Evolutionary conservation across 208 protist species (phyloP).

Genomic region (Naegleria fowleri): DNA sequence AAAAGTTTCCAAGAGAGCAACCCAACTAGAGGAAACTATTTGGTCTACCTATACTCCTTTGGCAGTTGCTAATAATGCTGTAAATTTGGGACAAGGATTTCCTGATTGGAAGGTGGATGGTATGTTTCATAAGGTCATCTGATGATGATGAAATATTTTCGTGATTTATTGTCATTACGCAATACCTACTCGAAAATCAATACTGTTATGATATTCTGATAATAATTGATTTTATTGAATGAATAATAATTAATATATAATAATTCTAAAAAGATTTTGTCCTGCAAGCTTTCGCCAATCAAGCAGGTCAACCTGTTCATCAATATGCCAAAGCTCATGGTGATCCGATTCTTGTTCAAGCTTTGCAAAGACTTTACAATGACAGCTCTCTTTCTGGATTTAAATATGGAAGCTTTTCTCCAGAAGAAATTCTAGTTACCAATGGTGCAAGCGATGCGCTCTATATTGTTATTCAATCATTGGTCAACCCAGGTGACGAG

Average conservation of each 20-base stretch:
- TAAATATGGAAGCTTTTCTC: conserved; percentile 33
- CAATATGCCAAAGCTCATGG: conserved; percentile 73
- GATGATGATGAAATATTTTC: conserved; percentile 44
- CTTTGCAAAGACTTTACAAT: conserved; percentile 59
- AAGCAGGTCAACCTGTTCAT: conserved; percentile 4
- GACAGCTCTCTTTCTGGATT: conserved; percentile 40
- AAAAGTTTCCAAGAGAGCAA: background rate
- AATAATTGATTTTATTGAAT: background rate
- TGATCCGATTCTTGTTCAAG: conserved; percentile 58
- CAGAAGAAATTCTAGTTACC: conserved; percentile 62
- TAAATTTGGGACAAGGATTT: conserved; percentile 84
- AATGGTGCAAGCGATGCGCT: conserved; percentile 75
- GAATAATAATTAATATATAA: background rate
- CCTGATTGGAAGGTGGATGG: conserved; percentile 64
- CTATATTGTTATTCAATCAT: conserved; percentile 61
- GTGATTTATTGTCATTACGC: background rate
- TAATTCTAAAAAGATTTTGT: background rate
- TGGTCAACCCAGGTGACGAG: conserved; percentile 78
- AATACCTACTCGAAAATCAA: background rate
- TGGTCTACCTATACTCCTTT: conserved; percentile 75
- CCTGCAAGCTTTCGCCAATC: background rate
- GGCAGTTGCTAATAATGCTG: conserved; percentile 64
- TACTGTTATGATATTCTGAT: background rate
- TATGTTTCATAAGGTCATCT: conserved; percentile 56
- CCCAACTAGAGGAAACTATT: conserved; percentile 43